Evolutionary conservation across 176 grass and related monocot genomes (phyloP), one percentile per base, ranked within the genome.

Genomic region (Thinopyrum elongatum): DNA sequence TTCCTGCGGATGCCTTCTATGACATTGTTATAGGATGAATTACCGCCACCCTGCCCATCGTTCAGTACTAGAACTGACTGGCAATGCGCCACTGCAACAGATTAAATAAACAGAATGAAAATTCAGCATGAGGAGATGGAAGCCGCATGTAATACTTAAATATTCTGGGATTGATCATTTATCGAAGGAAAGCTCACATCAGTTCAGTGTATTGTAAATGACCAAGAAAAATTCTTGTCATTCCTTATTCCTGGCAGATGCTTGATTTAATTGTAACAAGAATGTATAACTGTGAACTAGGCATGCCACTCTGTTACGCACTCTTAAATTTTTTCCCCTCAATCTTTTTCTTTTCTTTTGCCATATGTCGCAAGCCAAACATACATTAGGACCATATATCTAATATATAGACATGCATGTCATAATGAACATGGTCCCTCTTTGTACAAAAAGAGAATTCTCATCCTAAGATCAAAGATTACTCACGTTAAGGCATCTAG

Each of bases 1-100:
- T 89, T 96, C 59, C 86, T 94, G 33, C 87, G 92, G 66, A 99
- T 88, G 11, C 92, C 92, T 82, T 94, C 89, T 29, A 96, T 91
- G 69, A 99, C 94, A 55, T 87, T 88, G 72, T 94, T 61, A 65
- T 81, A 86, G 1, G 96, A 98, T 80, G 91, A 81, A 92, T 94
- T 83, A 3, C 65, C 76, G 11, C 78, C 80, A 31, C 85, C 34
- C 19, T 92, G 88, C 39, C 97, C 94, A 94, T 99, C 94, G 77
- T 96, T 96, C 60, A 96, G 68, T 53, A 99, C 92, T 11, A 92
- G 94, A 38, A 44, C 10, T 44, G 41, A 12, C 41, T 44, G 41
- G 41, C 11, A 99, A 86, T 94, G 92, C 14, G 92, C 80, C 53
- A 99, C 90, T 9, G 92, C 97, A 79, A 96, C 88, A 86, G 92